Percentiles rank a stretch among this genome's conserved stretches.
These are phyloP conservation scores for Rhizopogon rudus DNA, from an alignment of 768 basidiomycete genomes.

Conservation along the genomic window DNA sequence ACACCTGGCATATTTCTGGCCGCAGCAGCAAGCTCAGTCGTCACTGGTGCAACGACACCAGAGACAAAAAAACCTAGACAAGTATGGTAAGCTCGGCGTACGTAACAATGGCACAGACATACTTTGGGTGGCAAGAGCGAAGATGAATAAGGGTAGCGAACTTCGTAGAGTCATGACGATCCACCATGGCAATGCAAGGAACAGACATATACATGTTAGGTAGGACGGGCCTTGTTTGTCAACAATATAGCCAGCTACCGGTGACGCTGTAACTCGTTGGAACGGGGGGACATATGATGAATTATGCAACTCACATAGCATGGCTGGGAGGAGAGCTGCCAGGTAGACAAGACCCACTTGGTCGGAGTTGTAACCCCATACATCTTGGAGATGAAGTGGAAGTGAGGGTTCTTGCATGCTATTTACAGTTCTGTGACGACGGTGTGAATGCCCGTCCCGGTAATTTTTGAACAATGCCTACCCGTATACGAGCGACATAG, in stretches of 20 bases:
- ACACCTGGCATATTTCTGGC: constrained; percentile 54
- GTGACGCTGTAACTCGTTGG: constrained; percentile 39
- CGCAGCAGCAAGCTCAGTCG: constrained; percentile 61
- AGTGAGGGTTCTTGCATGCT: constrained; percentile 53
- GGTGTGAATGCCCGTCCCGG: not conserved
- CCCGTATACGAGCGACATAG: constrained; percentile 51
- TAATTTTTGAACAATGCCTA: constrained; percentile 18
- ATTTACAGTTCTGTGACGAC: constrained; percentile 35
- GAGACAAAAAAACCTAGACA: constrained; percentile 55
- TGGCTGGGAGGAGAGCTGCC: constrained; percentile 56
- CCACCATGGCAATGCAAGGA: constrained; percentile 63
- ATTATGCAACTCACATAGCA: constrained; percentile 48
- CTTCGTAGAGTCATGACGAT: constrained; percentile 46
- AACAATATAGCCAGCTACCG: constrained; percentile 51
- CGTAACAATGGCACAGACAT: constrained; percentile 11
- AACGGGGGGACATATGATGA: not conserved
- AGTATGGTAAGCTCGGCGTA: not conserved
- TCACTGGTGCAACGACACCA: constrained; percentile 55
- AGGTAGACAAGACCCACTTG: constrained; percentile 64
- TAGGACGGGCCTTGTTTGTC: constrained; percentile 57
- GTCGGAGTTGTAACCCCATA: constrained; percentile 44
- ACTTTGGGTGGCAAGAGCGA: constrained; percentile 52
- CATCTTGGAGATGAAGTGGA: constrained; percentile 46
- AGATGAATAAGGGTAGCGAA: constrained; percentile 39
- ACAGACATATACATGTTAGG: constrained; percentile 41